Evolutionary conservation across 352 stramenopile genomes (phyloP), one percentile per base, ranked within the genome.

Genomic region (Elongisporangium anandrum): DNA sequence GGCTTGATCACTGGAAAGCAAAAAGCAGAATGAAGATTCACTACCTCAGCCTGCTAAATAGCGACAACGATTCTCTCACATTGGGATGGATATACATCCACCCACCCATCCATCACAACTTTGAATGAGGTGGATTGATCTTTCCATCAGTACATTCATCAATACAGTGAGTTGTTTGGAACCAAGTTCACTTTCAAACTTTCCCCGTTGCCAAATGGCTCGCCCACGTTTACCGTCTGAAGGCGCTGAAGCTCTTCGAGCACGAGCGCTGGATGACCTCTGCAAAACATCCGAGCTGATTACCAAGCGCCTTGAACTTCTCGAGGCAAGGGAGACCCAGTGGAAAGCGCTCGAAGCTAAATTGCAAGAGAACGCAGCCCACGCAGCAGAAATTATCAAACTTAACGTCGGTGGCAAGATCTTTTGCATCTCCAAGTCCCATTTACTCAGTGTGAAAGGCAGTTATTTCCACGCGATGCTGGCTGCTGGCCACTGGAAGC

Each of bases 401-500:
- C 54, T 66, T 29, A 61, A 66, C 38, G 60, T 66, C 10, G 60
- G 60, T 21, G 60, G 54, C 4, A 26, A 50, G 15, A 53, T 66
- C 47, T 66, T 61, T 54, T 53, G 47, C 15, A 49, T 57, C 13
- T 41, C 60, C 6, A 66, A 61, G 54, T 23, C 47, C 7, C 54
- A 53, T 15, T 34, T 66, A 22, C 49, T 66, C 13, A 59, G 50
- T 9, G 55, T 56, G 19, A 48, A 60, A 52, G 60, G 54, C 22
- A 65, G 26, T 29, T 65, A 65, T 22, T 65, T 65, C 39, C 60
- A 62, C 34, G 60, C 60, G 22, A 66, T 66, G 60, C 50, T 66
- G 9, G 58, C 60, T 8, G 29, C 9, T 13, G 29, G 29, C 29
- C 9, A 41, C 9, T 41, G 29, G 29, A 34, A 15, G 29, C 29